phyloP scores from a whole-genome alignment of 352 stramenopile genomes.

The Blastocystis sp. region DNA sequence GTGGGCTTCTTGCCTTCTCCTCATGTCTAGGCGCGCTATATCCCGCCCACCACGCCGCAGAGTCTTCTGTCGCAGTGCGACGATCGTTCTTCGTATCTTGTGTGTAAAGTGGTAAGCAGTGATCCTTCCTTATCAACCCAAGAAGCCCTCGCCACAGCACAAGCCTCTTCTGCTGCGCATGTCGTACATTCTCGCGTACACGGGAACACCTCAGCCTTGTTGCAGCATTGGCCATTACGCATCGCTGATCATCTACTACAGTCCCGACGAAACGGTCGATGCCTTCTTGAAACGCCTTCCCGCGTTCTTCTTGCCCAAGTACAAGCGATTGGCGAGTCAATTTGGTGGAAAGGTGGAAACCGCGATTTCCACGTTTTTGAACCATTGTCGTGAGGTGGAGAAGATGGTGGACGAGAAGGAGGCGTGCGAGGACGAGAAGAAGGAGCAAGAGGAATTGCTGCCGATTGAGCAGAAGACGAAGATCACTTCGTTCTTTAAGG shows the following conservation, averaged over 20 bases:
- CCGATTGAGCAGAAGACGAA: not conserved
- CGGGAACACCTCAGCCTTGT: not conserved
- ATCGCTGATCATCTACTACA: not conserved
- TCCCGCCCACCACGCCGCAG: constrained; percentile 27
- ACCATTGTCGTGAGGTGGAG: not conserved
- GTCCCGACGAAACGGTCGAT: constrained; percentile 28
- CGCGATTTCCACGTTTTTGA: not conserved
- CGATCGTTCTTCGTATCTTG: not conserved
- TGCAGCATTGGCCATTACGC: not conserved
- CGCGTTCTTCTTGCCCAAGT: constrained; percentile 11
- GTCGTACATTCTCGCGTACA: not conserved
- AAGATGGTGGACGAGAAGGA: constrained; percentile 26
- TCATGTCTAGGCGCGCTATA: not conserved
- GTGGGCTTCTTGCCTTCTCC: constrained; percentile 27
- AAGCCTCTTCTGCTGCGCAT: constrained; percentile 17
- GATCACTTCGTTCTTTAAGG: constrained; percentile 42
- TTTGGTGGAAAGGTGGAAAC: not conserved
- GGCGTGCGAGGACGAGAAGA: not conserved
- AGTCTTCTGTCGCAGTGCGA: constrained; percentile 14
- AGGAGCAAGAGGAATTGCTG: not conserved
- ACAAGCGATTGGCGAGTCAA: not conserved
- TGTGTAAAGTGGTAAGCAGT: constrained; percentile 3
- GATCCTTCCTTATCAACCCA: not conserved
- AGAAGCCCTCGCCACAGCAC: not conserved
- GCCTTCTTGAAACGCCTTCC: not conserved